Base-by-base conservation (phyloP, 1,139 yeast genomes). In the Pichia sp. region DNA sequence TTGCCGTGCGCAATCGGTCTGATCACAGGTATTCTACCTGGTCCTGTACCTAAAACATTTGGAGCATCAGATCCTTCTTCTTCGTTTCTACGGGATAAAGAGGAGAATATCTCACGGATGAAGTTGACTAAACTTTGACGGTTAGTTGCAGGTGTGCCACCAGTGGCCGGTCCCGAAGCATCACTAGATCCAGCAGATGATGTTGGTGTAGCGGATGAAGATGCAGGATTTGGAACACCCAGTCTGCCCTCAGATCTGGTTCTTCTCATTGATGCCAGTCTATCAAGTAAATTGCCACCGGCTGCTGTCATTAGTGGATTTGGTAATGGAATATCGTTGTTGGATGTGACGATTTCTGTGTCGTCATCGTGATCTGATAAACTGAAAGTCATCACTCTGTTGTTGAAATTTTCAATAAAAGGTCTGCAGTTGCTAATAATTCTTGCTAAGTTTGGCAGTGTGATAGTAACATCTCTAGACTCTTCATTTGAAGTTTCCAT, bases 381-480 rank as follows among this genome's bases (percentile, higher is more conserved):
- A 14, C 55, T 51, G 24, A 64, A 62, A 0, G 58, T 52, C 40
- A 64, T 42, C 31, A 55, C 56, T 38, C 67, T 51, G 14, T 59
- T 49, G 42, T 61, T 60, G 44, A 64, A 61, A 19, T 56, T 59
- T 7, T 54, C 54, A 44, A 64, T 60, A 9, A 56, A 48, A 5
- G 56, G 55, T 38, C 67, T 55, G 40, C 63, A 58, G 28, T 57
- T 62, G 41, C 56, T 67, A 21, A 68, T 58, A 15, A 68, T 57
- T 8, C 60, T 53, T 0, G 67, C 65, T 40, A 69, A 58, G 42
- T 69, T 67, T 3, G 73, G 72, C 42, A 69, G 53, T 20, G 66
- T 65, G 45, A 63, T 54, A 28, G 67, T 57, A 50, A 69, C 56
- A 17, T 46, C 45, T 30, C 46, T 47, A 6, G 43, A 28, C 27